Conservation (phyloP, 805 yeast species). For the Diddensiella caesifluorescens region DNA sequence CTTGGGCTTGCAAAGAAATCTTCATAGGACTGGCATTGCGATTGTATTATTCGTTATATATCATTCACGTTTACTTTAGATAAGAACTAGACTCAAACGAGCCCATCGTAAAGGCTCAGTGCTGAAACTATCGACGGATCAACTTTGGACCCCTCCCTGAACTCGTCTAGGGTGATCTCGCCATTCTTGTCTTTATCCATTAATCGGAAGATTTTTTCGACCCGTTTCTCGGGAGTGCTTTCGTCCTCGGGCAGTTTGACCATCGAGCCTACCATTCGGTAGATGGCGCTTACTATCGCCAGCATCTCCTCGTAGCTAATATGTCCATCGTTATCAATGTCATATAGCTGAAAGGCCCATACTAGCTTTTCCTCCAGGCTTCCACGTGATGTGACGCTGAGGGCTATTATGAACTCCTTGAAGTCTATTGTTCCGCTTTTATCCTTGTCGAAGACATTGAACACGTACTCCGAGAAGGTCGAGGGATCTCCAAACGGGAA, state of each 20-base stretch:
- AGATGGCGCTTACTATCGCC: constrained; percentile 72
- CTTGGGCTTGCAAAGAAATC: constrained; percentile 47
- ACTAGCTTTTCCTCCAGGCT: constrained; percentile 72
- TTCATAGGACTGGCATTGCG: neutral
- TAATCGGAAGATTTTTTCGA: constrained; percentile 68
- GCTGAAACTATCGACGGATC: constrained; percentile 77
- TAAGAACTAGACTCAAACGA: constrained; percentile 42
- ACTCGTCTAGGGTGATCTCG: constrained; percentile 75
- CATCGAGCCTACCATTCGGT: constrained; percentile 94
- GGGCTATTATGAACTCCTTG: constrained; percentile 83
- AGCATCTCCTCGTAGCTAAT: constrained; percentile 75
- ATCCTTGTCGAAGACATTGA: constrained; percentile 83
- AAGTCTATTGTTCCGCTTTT: constrained; percentile 79
- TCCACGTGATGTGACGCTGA: constrained; percentile 85
- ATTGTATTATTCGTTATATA: neutral
- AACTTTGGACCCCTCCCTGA: constrained; percentile 69
- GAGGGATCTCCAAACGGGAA: constrained; percentile 98
- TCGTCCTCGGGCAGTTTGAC: constrained; percentile 85
- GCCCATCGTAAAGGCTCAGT: constrained; percentile 71
- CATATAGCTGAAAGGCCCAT: constrained; percentile 90
- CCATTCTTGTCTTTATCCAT: constrained; percentile 69
- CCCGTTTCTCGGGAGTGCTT: constrained; percentile 83
- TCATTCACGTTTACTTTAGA: constrained; percentile 1
- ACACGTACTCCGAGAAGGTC: constrained; percentile 82
- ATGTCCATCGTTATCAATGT: constrained; percentile 71